Evolutionary conservation across 2,329 filamentous ascomycete genomes (phyloP), one percentile per base, ranked within the genome.

Genomic region (Lizonia empirigonia): DNA sequence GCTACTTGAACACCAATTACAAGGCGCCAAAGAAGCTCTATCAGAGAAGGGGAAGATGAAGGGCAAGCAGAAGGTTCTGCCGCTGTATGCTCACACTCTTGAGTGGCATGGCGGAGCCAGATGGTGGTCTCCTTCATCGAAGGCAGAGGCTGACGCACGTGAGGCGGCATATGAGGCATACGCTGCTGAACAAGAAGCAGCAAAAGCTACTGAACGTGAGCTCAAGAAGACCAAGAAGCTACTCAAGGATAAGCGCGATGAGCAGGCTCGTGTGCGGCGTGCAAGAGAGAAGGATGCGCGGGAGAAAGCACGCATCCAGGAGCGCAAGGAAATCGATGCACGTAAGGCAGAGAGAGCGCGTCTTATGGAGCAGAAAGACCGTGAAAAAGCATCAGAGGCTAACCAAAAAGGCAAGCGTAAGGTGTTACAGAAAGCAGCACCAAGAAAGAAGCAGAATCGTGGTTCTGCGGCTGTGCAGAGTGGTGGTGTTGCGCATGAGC

Each of bases 71-170:
- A 38, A 27, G 16, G 35, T 38, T 5, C n/a, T 24, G n/a, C 35
- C 22, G n/a, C 18, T 38, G 13, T 38, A 38, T n/a, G 6, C 35
- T 8, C 35, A 38, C 35, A 34, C 18, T 18, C 16, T 49, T 32
- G 32, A 50, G 30, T 37, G 38, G 32, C 32, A 37, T 19, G 35
- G 46, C 1, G 46, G 38, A 2, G 46, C 46, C 9, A 50, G 13
- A 16, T 20, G 30, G 46, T 50, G 22, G 46, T 30, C 22, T 30
- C 46, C 37, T 42, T 18, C 10, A 50, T 33, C 32, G 9, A 22
- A 41, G 15, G 2, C 8, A 12, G 38, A 42, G 24, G 46, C 37
- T 26, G 37, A 39, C 24, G 32, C 13, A 16, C 23, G 45, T 19
- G 29, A 40, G 8, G 24, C 15, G 2, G 19, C 40, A 41, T 6